Percentiles rank a stretch among this genome's conserved stretches.
phyloP scores from a whole-genome alignment of 2,329 filamentous ascomycete genomes.

The Diaporthe helianthi region DNA sequence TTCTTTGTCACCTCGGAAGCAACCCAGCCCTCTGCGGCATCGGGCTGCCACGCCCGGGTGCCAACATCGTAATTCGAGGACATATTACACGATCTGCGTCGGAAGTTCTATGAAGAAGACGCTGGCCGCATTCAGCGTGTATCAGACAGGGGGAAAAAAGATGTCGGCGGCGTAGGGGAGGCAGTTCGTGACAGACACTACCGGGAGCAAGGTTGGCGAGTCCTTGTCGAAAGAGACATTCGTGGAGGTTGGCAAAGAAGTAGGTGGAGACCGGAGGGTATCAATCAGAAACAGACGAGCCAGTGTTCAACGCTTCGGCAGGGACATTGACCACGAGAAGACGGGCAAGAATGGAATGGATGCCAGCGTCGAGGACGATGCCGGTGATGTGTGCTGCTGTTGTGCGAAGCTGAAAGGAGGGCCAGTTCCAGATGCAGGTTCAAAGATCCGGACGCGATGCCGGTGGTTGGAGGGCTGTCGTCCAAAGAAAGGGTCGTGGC shows the following conservation, averaged over 20 bases:
- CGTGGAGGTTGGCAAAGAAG: constrained; percentile 21
- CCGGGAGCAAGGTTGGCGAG: constrained; percentile 35
- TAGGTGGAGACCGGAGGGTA: constrained; percentile 24
- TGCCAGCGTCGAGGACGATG: constrained; percentile 1
- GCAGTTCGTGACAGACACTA: constrained; percentile 34
- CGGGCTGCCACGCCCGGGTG: constrained; percentile 97
- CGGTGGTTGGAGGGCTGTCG: constrained; percentile 21
- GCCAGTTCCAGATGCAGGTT: constrained; percentile 24
- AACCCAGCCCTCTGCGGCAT: constrained; percentile 95
- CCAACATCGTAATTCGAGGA: constrained; percentile 95
- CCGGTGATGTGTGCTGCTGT: constrained; percentile 2
- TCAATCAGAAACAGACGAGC: constrained; percentile 28
- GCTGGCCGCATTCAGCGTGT: constrained; percentile 19
- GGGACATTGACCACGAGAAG: constrained; percentile 26
- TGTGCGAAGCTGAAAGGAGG: constrained; percentile 4
- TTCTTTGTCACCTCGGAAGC: constrained; percentile 93
- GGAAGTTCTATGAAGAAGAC: constrained; percentile 15
- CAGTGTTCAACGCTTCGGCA: constrained; percentile 26
- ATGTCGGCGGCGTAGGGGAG: constrained; percentile 13
- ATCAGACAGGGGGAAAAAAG: constrained; percentile 20
- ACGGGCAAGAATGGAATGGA: neutral
- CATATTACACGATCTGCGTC: constrained; percentile 60
- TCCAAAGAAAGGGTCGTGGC: constrained; percentile 26
- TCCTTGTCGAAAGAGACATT: constrained; percentile 35
- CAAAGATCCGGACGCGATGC: constrained; percentile 21